Evolutionary conservation across 148 eudicot genomes (phyloP).

Genomic region (Persicaria maculosa): DNA sequence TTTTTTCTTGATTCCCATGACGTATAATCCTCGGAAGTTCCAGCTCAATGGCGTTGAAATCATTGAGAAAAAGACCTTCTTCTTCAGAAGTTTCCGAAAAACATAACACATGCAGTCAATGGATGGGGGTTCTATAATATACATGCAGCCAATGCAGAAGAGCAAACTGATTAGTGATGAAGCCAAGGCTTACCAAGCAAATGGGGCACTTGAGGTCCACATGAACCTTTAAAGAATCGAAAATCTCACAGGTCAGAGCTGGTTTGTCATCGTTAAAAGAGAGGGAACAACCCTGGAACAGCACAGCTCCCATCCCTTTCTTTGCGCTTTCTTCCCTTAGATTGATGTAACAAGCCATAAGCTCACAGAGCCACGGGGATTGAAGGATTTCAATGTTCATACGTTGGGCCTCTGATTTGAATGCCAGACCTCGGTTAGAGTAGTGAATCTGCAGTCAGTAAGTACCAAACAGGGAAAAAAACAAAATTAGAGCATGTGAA

Average conservation of each 20-base stretch:
- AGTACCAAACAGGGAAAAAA: neutral
- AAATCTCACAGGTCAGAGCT: conserved; percentile 67
- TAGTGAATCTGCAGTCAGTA: conserved; percentile 48
- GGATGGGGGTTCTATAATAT: neutral
- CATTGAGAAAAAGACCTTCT: neutral
- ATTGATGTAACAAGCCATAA: conserved; percentile 87
- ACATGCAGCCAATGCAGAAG: neutral
- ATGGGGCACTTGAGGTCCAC: conserved; percentile 86
- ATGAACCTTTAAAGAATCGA: conserved; percentile 80
- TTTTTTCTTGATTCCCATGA: neutral
- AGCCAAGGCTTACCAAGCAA: conserved; percentile 58
- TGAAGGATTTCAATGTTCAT: conserved; percentile 91
- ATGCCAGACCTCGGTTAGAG: conserved; percentile 87
- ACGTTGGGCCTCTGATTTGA: conserved; percentile 80
- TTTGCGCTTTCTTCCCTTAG: conserved; percentile 43
- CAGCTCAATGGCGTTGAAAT: neutral
- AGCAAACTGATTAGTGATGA: neutral
- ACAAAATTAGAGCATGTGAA: neutral
- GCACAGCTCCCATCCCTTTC: conserved; percentile 25
- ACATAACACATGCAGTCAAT: no score
- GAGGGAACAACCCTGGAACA: conserved; percentile 62
- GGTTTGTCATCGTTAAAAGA: conserved; percentile 58
- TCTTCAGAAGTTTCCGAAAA: neutral
- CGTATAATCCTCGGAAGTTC: neutral
- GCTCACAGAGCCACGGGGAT: conserved; percentile 96